phyloP scores from a whole-genome alignment of 2,329 filamentous ascomycete genomes.

The Epichloe bromicola region DNA sequence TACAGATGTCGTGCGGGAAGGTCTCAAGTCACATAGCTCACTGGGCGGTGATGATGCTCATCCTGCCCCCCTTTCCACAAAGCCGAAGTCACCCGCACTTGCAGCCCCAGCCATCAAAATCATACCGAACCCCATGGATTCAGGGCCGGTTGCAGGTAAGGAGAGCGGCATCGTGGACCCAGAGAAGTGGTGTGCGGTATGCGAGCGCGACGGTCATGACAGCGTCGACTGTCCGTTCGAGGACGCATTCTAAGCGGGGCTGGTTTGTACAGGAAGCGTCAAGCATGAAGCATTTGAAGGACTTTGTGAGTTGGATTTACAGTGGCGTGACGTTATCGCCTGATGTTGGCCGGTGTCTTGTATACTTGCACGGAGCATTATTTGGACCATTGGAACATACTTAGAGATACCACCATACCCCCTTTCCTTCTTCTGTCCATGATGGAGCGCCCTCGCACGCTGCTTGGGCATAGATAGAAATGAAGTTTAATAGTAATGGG shows the following conservation, averaged over 20 bases:
- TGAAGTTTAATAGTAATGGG: slow-evolving; percentile 3
- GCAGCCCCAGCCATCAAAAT: slow-evolving; percentile 30
- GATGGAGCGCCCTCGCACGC: slow-evolving; percentile 4
- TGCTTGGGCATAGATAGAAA: slow-evolving; percentile 5
- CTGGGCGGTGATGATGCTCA: slow-evolving; percentile 29
- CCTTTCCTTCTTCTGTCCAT: slow-evolving; percentile 9
- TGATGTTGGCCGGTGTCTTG: slow-evolving; percentile 6
- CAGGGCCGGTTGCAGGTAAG: slow-evolving; percentile 62
- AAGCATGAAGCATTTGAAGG: background rate
- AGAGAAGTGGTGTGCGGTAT: slow-evolving; percentile 92
- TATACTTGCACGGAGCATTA: slow-evolving; percentile 12
- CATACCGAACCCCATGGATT: slow-evolving; percentile 49
- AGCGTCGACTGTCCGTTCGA: slow-evolving; percentile 92
- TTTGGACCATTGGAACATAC: slow-evolving; percentile 16
- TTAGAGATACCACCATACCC: slow-evolving; percentile 24
- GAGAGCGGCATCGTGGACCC: slow-evolving; percentile 66
- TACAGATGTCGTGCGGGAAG: slow-evolving; percentile 24
- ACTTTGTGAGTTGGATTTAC: slow-evolving; percentile 3
- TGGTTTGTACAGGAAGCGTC: background rate
- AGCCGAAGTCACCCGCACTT: slow-evolving; percentile 27
- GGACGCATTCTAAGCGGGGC: slow-evolving; percentile 46
- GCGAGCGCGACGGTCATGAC: slow-evolving; percentile 91
- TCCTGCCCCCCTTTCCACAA: slow-evolving; percentile 41
- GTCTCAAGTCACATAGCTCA: slow-evolving; percentile 26
- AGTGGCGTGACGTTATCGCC: slow-evolving; percentile 10